Conservation (phyloP, 73 alveolate genomes). For the Paramecium biaurelia region DNA sequence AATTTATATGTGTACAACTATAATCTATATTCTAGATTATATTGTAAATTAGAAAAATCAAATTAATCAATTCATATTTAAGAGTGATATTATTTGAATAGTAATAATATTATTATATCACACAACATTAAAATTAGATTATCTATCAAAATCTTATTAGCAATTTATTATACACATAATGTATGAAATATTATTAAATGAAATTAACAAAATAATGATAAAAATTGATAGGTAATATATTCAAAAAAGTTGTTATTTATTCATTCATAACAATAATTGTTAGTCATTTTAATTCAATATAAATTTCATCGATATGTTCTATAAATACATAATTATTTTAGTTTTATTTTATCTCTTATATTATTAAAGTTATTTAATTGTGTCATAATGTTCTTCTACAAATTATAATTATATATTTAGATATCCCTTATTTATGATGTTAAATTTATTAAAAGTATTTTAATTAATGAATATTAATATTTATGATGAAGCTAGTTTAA, state of each 20-base stretch:
- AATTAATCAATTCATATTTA: neutral
- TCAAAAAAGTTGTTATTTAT: neutral
- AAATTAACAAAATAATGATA: neutral
- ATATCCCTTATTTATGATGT: no score
- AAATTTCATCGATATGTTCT: no score
- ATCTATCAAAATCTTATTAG: neutral
- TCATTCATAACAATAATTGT: no score
- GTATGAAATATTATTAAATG: neutral
- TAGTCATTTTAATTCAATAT: no score
- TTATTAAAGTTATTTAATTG: neutral
- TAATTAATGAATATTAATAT: slow-evolving; percentile 33
- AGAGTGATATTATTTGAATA: no score
- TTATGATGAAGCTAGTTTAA: slow-evolving; percentile 34
- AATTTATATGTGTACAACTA: neutral
- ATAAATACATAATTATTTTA: neutral
- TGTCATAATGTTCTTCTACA: neutral
- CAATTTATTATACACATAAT: neutral
- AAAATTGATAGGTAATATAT: neutral
- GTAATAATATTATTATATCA: no score
- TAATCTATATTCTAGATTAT: neutral
- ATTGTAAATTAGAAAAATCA: neutral
- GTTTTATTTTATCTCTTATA: neutral
- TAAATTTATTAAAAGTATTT: neutral
- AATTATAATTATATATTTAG: neutral
- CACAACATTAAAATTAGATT: neutral